A percentile compares a stretch with the other conserved stretches of the same genome.
Conservation (phyloP, 768 basidiomycete genomes). For the Nidula microcarpa region DNA sequence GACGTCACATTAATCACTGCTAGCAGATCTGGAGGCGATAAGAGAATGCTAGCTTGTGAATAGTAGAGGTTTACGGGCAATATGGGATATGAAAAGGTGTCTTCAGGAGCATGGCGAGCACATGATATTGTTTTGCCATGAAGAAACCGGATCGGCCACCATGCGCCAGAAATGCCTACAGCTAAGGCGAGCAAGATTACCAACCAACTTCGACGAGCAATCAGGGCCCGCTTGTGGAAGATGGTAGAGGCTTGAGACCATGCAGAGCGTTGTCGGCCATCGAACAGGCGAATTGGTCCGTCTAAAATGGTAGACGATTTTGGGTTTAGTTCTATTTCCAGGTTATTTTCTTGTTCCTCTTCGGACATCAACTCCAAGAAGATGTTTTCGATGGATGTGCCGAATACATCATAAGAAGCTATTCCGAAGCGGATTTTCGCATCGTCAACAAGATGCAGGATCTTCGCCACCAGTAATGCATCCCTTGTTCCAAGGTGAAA, state of each 20-base stretch:
- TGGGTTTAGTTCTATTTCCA: neutral
- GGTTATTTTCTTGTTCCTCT: neutral
- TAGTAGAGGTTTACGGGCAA: neutral
- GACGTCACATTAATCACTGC: slow-evolving; percentile 49
- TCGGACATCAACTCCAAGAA: slow-evolving; percentile 55
- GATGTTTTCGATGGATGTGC: slow-evolving; percentile 61
- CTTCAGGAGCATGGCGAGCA: neutral
- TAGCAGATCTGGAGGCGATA: slow-evolving; percentile 58
- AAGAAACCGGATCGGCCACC: neutral
- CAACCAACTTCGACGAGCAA: slow-evolving; percentile 55
- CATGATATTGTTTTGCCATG: neutral
- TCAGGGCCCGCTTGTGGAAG: slow-evolving; percentile 56
- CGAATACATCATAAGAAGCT: slow-evolving; percentile 48
- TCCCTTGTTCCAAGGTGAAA: too few species aligned
- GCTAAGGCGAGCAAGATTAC: slow-evolving; percentile 41
- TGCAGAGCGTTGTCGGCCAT: slow-evolving; percentile 40
- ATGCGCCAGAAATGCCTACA: slow-evolving; percentile 21
- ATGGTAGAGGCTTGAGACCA: slow-evolving; percentile 54
- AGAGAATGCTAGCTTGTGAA: slow-evolving; percentile 17
- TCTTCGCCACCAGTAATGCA: slow-evolving; percentile 47
- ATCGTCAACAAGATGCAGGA: slow-evolving; percentile 43
- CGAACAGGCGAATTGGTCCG: slow-evolving; percentile 27
- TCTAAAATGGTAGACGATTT: neutral
- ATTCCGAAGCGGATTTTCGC: slow-evolving; percentile 27
- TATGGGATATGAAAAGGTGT: neutral